Evolutionary conservation across 768 basidiomycete genomes (phyloP).

Genomic region (Amanita molliuscula): DNA sequence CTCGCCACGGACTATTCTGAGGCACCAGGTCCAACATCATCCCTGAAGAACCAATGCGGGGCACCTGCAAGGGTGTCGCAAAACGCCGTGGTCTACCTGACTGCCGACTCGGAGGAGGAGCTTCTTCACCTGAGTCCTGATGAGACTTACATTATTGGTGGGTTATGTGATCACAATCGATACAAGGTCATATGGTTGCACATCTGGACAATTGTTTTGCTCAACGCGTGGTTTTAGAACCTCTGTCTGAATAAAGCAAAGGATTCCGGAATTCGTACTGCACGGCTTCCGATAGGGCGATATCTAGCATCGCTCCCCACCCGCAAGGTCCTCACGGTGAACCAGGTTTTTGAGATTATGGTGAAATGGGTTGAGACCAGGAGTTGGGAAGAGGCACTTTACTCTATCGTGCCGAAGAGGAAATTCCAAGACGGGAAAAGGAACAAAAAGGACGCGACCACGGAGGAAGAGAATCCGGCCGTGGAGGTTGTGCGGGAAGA

Average conservation of each 20-base stretch:
- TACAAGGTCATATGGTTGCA: slow-evolving; percentile 54
- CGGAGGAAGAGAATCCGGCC: slow-evolving; percentile 6
- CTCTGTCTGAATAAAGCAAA: slow-evolving; percentile 84
- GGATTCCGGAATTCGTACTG: slow-evolving; percentile 64
- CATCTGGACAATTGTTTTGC: slow-evolving; percentile 3
- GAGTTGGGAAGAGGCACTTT: slow-evolving; percentile 81
- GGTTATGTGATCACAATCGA: slow-evolving; percentile 92
- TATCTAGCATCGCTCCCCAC: slow-evolving; percentile 78
- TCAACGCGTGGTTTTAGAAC: slow-evolving; percentile 38
- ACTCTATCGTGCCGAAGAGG: slow-evolving; percentile 83
- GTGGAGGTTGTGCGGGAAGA: slow-evolving; percentile 12
- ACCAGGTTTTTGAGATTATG: slow-evolving; percentile 92
- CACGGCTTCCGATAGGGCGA: slow-evolving; percentile 89
- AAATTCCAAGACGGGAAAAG: slow-evolving; percentile 58
- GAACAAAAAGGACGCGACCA: slow-evolving; percentile 5
- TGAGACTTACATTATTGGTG: slow-evolving; percentile 92
- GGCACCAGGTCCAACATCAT: not conserved
- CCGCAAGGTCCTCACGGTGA: slow-evolving; percentile 94
- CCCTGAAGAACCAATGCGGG: not conserved
- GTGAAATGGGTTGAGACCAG: slow-evolving; percentile 79
- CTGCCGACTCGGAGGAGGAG: slow-evolving; percentile 87
- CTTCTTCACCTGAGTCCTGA: slow-evolving; percentile 72
- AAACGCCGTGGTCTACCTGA: slow-evolving; percentile 75
- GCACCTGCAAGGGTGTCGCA: slow-evolving; percentile 16
- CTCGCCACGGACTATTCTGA: not conserved